Evolutionary conservation across 2,329 filamentous ascomycete genomes (phyloP), one percentile per base, ranked within the genome.

Genomic region (Paraconiothyrium brasiliense): DNA sequence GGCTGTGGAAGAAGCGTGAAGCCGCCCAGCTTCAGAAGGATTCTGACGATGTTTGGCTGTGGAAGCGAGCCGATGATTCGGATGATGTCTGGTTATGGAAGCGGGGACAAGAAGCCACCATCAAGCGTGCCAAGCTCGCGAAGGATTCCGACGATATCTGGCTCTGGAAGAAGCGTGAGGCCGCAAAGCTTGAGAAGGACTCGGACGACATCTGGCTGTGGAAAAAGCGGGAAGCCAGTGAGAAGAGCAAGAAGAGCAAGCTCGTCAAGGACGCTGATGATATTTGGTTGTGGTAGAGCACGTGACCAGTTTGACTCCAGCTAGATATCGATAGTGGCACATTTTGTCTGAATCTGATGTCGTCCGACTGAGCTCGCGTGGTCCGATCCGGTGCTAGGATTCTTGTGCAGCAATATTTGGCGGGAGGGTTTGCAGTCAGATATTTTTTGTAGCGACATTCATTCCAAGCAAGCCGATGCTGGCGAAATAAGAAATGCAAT

Each of bases 401-500:
- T 50, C 16, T 43, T n/a, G 64, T 73, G 7, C 61, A 66, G 14
- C 74, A 71, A 0, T 66, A 79, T 63, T 75, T 80, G 1, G 67
- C 84, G 47, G 60, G 49, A 51, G 67, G 32, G 72, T 65, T 32
- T 59, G 83, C 63, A 69, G 69, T 57, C 58, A 62, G 1, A 65
- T 82, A 1, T 37, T n/a, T 44, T 22, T 20, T 44, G 41, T 44
- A 44, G 22, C 6, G n/a, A 44, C 41, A 44, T n/a, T 44, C 41
- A 11, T 74, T 77, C 10, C 2, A 63, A 58, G 27, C 76, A 73
- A 59, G 83, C 81, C 61, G 81, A 84, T 68, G 79, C 82, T 0
- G 1, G 72, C 83, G 0, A 83, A 80, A 57, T 76, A 82, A 64
- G 76, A 57, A n/a, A 63, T 81, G 41, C 72, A 79, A 20, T 44